phyloP scores from a whole-genome alignment of 2,329 filamentous ascomycete genomes.

The Neofusicoccum laricinum region DNA sequence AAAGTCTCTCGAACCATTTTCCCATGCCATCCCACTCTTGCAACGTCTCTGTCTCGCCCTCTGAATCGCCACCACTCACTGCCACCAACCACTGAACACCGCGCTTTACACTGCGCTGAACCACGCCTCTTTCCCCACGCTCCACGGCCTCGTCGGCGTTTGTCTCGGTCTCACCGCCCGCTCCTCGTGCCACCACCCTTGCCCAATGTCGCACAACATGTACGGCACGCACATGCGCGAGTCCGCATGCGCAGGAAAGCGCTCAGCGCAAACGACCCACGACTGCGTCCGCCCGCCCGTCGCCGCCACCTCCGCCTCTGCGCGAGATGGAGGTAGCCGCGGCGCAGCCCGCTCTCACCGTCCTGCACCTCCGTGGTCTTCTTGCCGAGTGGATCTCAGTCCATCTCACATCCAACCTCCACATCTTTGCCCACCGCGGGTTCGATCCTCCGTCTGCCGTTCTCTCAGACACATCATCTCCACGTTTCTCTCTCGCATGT shows the following conservation, averaged over 20 bases:
- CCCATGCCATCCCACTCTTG: background rate
- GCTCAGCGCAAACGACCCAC: background rate
- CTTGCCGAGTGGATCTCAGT: background rate
- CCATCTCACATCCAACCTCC: background rate
- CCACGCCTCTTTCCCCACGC: background rate
- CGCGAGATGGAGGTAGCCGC: background rate
- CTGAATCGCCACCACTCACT: background rate
- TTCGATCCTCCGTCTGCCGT: background rate
- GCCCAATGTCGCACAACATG: conserved; percentile 4
- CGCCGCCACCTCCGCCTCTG: background rate
- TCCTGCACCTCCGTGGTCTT: background rate
- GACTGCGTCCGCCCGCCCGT: background rate
- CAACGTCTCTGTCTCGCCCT: background rate
- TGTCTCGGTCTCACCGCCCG: conserved; percentile 10
- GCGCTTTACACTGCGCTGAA: background rate
- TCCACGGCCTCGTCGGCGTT: background rate
- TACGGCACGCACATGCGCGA: background rate
- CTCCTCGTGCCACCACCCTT: conserved; percentile 3
- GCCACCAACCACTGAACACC: background rate
- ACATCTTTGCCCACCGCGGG: background rate
- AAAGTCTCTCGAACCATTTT: background rate
- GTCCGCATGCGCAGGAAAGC: background rate
- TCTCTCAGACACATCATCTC: background rate
- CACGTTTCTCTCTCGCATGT: background rate
- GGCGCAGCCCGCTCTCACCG: background rate